Evolutionary conservation across 208 protist genomes (phyloP), one percentile per base, ranked within the genome.

Genomic region (Trypanosoma brucei): DNA sequence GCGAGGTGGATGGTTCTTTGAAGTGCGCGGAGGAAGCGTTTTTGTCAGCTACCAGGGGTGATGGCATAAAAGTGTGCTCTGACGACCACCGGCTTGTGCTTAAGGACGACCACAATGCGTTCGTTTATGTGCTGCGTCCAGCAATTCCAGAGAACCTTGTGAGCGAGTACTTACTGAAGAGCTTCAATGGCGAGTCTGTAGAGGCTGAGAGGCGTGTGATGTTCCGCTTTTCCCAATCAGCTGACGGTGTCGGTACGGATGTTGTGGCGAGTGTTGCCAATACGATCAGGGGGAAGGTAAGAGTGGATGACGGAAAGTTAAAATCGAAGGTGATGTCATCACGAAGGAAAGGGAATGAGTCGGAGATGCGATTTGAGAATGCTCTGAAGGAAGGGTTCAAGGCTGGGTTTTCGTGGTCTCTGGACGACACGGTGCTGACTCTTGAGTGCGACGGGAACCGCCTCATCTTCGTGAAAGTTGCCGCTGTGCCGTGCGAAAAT

Each of bases 101-200:
- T 22, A 57, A 75, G 61, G 68, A 72, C 14, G 45, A 64, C 0
- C 34, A 49, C 3, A 55, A 61, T 39, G 65, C 63, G 3, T 76
- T 61, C 30, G 46, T 83, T 8, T 83, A 91, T 60, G 70, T 83
- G 6, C 69, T 70, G 61, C 75, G 74, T 37, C 68, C 79, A 51
- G 59, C 84, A 31, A 62, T 65, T 35, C 68, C 62, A 37, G 65
- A 49, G 1, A 68, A 81, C n/a, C 59, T 91, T 37, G 50, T 65
- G 2, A 76, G 81, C 8, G 79, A 88, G 57, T 91, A 83, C 63
- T 22, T 91, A 7, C 71, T 91, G 36, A 81, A 81, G 66, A 65
- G 61, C 36, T 80, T 78, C 62, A 83, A 87, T 52, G 81, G 76
- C 37, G 13, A 50, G 6, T 9, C 55, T 44, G 64, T 80, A 7